phyloP scores from a whole-genome alignment of 2,329 filamentous ascomycete species.

The Pseudogymnoascus sp. region DNA sequence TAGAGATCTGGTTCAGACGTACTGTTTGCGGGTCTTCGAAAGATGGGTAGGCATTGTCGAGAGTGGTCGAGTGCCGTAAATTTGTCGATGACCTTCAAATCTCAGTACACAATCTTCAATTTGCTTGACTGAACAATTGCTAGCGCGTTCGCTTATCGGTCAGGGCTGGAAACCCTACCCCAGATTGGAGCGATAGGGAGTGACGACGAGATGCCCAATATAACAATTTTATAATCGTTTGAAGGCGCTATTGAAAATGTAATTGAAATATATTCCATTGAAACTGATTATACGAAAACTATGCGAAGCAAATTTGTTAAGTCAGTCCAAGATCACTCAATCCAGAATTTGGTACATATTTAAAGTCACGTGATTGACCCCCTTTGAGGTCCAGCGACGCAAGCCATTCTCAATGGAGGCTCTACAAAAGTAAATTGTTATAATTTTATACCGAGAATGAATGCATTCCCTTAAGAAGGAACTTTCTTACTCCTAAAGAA shows the following conservation, averaged over 20 bases:
- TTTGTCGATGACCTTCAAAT: slow-evolving; percentile 7
- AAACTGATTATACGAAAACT: neutral
- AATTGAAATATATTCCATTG: neutral
- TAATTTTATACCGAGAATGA: neutral
- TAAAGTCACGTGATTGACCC: neutral
- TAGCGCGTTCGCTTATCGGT: slow-evolving; percentile 6
- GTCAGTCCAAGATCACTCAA: neutral
- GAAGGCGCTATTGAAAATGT: neutral
- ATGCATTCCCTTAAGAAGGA: neutral
- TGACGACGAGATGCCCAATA: neutral
- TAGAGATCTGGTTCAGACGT: slow-evolving; percentile 33
- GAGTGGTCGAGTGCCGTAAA: slow-evolving; percentile 13
- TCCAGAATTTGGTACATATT: neutral
- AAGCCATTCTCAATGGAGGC: neutral
- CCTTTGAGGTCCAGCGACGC: neutral
- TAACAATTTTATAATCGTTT: neutral
- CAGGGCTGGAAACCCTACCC: slow-evolving; percentile 3
- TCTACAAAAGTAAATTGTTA: neutral
- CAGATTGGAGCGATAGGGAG: neutral
- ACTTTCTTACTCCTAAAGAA: slow-evolving; percentile 50
- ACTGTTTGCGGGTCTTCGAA: slow-evolving; percentile 72
- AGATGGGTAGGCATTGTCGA: slow-evolving; percentile 65
- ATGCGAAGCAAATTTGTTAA: neutral
- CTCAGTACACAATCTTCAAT: slow-evolving; percentile 1
- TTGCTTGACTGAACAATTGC: slow-evolving; percentile 4